Evolutionary conservation across 2,329 filamentous ascomycete genomes (phyloP), one percentile per base, ranked within the genome.

Genomic region (Apiospora kogelbergensis): DNA sequence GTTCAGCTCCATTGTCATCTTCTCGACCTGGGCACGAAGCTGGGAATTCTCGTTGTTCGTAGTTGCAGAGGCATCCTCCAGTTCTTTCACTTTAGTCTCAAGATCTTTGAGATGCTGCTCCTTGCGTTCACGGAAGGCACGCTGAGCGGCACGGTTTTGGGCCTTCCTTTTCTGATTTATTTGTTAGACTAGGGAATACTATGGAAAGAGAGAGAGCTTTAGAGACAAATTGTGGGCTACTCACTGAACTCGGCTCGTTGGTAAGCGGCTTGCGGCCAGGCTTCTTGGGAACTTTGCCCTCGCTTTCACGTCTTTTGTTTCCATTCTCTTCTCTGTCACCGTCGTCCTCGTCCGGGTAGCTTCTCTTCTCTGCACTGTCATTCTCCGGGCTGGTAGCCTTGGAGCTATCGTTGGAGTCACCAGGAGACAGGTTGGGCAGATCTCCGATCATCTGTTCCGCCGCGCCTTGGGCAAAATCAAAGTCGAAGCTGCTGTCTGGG

Each of bases 191-290:
- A 24, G 41, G 40, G 67, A 24, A 20, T 67, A 33, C 63, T 65
- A 65, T 45, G 44, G 63, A 65, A 42, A 65, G 44, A 46, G 17
- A 15, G 44, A 53, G 26, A 41, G 26, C 26, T 46, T 37, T 33
- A 37, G 33, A 53, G 24, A 22, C 3, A 41, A 66, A 73, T 69
- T 73, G 72, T 66, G 73, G 68, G 69, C 64, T 64, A 89, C 95
- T 84, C 90, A 98, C 95, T 74, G 94, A 97, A 1, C 93, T 93
- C 17, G 95, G 94, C 67, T 95, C 97, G 78, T 98, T 95, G 42
- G 93, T 97, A 65, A 94, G 93, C 3, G 95, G 95, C 85, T 98
- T 98, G 74, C 95, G 90, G 65, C 95, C 95, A 33, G 96, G 95
- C 84, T 95, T 95, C 89, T 98, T 98, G 30, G 93, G 89, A 57